Percentiles rank a stretch among this genome's conserved stretches.
phyloP scores from a whole-genome alignment of 495 filamentous ascomycete genomes.

The Xylaria grammica region DNA sequence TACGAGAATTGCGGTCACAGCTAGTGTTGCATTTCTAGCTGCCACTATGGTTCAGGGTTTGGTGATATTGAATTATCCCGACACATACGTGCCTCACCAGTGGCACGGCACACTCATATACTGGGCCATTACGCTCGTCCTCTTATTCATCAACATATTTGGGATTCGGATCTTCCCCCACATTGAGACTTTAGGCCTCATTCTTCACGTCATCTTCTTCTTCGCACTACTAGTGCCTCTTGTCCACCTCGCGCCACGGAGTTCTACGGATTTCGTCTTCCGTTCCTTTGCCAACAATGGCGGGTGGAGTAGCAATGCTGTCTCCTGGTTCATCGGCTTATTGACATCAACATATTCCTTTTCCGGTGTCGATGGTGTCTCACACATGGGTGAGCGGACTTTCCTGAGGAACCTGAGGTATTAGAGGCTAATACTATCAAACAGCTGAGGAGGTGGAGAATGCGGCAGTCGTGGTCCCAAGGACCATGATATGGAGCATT shows the following conservation, averaged over 20 bases:
- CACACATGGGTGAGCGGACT: too few species aligned
- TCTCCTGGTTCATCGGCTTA: too few species aligned
- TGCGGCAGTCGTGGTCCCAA: too few species aligned
- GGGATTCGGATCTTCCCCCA: slow-evolving; percentile 48
- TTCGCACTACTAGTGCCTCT: slow-evolving; percentile 52
- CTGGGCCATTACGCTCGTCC: slow-evolving; percentile 48
- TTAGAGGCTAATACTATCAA: too few species aligned
- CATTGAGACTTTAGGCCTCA: slow-evolving; percentile 53
- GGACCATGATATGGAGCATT: too few species aligned
- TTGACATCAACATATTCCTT: too few species aligned
- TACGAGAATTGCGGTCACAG: slow-evolving; percentile 32
- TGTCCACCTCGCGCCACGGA: slow-evolving; percentile 49
- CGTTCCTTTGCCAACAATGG: slow-evolving; percentile 46
- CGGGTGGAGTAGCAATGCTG: slow-evolving; percentile 48
- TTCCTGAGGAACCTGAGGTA: too few species aligned
- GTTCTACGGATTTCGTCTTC: slow-evolving; percentile 53
- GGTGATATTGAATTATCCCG: slow-evolving; percentile 46
- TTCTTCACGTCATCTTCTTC: slow-evolving; percentile 56
- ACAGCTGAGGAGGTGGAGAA: too few species aligned
- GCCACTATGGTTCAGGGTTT: slow-evolving; percentile 54
- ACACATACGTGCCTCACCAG: slow-evolving; percentile 44
- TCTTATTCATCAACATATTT: slow-evolving; percentile 51
- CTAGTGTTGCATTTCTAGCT: slow-evolving; percentile 40
- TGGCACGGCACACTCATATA: slow-evolving; percentile 58
- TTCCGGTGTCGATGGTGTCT: too few species aligned